A percentile compares a stretch with the other conserved stretches of the same genome.
Conservation (phyloP, 139 green algal genomes). For the Spirogloea muscicola region DNA sequence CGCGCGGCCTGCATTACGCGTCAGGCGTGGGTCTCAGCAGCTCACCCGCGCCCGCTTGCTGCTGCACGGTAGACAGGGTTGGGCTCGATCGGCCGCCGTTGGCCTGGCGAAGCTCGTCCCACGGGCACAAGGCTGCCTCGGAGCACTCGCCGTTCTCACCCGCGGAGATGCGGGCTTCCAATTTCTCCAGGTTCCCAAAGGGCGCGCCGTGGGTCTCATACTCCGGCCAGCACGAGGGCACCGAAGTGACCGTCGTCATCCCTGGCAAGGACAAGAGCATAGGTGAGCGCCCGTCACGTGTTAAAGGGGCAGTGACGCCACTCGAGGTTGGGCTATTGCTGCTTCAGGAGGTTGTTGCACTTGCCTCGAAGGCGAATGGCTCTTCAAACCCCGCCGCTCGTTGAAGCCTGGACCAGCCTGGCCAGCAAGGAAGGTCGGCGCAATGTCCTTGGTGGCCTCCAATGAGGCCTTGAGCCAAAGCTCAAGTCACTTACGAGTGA, state of each 20-base stretch:
- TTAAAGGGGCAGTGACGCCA: no score
- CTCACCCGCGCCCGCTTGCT: no score
- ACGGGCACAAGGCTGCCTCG: neutral
- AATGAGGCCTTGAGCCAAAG: no score
- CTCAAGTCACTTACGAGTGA: no score
- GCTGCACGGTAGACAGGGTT: neutral
- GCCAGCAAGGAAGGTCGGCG: no score
- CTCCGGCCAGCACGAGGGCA: conserved; percentile 19
- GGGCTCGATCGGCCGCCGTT: neutral
- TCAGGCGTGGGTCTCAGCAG: neutral
- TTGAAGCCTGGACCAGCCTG: neutral
- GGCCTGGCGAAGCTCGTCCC: neutral
- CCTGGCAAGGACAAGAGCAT: conserved; percentile 24
- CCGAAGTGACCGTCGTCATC: conserved; percentile 12
- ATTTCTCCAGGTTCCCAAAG: conserved; percentile 18
- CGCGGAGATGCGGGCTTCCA: neutral
- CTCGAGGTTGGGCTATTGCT: neutral
- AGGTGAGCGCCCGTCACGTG: neutral
- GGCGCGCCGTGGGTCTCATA: conserved; percentile 21
- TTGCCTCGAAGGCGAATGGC: neutral
- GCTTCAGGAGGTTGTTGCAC: neutral
- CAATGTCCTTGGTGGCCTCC: no score
- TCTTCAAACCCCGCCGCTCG: neutral
- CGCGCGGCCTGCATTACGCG: neutral
- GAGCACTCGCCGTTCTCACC: neutral